A percentile compares a stretch with the other conserved stretches of the same genome.
Evolutionary conservation across 768 basidiomycete genomes (phyloP).

Genomic region (Suillus spraguei): DNA sequence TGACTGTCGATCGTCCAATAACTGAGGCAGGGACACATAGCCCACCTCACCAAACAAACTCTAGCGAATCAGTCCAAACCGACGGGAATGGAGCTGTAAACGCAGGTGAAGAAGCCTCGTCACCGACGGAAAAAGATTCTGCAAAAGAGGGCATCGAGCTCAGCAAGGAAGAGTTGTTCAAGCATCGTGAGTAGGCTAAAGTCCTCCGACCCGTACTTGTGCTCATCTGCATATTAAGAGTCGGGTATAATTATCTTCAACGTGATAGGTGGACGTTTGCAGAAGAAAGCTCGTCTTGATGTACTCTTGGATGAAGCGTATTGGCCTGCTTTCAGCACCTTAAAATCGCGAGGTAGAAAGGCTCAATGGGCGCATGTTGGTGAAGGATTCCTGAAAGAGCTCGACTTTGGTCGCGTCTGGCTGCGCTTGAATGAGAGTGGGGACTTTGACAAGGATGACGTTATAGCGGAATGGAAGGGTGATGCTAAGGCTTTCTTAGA

Average conservation of each 20-base stretch:
- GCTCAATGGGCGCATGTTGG: constrained; percentile 86
- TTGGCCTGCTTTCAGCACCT: constrained; percentile 87
- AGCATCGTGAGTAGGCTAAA: constrained; percentile 55
- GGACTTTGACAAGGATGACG: constrained; percentile 82
- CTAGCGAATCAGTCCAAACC: constrained; percentile 1
- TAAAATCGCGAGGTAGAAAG: constrained; percentile 64
- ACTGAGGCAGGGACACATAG: constrained; percentile 26
- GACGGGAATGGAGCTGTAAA: constrained; percentile 5
- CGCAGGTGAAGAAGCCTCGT: constrained; percentile 11
- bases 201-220: constrained; percentile 10
- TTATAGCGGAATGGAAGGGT: constrained; percentile 82
- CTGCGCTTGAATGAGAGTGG: constrained; percentile 83
- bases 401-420: constrained; percentile 90
- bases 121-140: constrained; percentile 19
- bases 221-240: constrained; percentile 47
- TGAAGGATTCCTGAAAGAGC: constrained; percentile 93
- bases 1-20: constrained; percentile 39
- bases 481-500: constrained; percentile 83
- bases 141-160: constrained; percentile 50
- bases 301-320: constrained; percentile 92
- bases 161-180: constrained; percentile 68
- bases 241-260: constrained; percentile 90
- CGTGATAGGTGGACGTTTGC: constrained; percentile 76
- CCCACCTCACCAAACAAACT: constrained; percentile 28
- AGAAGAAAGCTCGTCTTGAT: constrained; percentile 85